phyloP scores from a whole-genome alignment of 176 grass and related monocot genomes.

The Avena eriantha region DNA sequence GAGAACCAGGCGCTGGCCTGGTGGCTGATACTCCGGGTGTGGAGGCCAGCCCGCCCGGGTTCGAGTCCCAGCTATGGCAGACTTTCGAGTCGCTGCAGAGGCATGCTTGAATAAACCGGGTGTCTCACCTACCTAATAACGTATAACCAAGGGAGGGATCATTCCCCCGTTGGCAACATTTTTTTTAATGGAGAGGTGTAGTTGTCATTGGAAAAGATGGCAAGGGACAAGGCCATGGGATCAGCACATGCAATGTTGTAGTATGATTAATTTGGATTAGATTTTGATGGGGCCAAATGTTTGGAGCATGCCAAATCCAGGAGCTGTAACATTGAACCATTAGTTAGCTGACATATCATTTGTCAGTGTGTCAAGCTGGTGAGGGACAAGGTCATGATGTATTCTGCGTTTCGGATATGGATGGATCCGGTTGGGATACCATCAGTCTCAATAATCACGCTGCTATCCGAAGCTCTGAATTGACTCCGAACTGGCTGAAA shows the following conservation, averaged over 20 bases:
- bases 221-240: constrained; percentile 24
- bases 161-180: too few relatives aligned
- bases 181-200: background rate
- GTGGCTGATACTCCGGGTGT: too few relatives aligned
- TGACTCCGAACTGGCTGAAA: background rate
- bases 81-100: too few relatives aligned
- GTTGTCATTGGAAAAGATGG: background rate
- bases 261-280: constrained; percentile 23
- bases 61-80: too few relatives aligned
- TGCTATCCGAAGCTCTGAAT: background rate
- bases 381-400: background rate
- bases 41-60: too few relatives aligned
- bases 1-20: too few relatives aligned
- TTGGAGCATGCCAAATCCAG: background rate
- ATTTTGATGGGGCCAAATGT: constrained; percentile 40
- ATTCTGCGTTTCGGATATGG: background rate
- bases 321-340: background rate
- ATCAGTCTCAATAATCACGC: background rate
- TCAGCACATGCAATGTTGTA: background rate
- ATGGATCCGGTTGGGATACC: background rate
- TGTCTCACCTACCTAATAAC: too few relatives aligned
- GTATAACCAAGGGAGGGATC: too few relatives aligned
- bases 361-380: constrained; percentile 5
- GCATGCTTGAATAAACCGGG: too few relatives aligned
- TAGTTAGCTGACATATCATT: background rate